Evolutionary conservation across 495 filamentous ascomycete genomes (phyloP).

Genomic region (Aspergillus carlsbadensis): DNA sequence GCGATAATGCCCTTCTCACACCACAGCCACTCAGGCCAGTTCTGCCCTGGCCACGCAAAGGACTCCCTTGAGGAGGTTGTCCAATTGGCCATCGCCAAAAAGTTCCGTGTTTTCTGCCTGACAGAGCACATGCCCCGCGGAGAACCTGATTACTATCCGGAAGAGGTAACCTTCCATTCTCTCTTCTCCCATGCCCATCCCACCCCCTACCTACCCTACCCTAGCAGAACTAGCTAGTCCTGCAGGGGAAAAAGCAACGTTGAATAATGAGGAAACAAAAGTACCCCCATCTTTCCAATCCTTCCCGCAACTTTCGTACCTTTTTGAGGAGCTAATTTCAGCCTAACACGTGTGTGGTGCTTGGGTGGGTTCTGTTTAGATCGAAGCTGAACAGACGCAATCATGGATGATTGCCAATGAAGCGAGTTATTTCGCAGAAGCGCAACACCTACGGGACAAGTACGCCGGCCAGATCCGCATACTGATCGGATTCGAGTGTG

Average conservation of each 20-base stretch:
- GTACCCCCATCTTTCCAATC: background rate
- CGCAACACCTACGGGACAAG: slow-evolving; percentile 62
- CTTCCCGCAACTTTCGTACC: too few relatives aligned
- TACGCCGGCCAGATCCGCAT: slow-evolving; percentile 74
- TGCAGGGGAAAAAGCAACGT: background rate
- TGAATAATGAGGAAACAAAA: background rate
- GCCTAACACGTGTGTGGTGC: background rate
- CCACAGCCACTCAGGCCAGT: slow-evolving; percentile 96
- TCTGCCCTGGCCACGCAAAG: slow-evolving; percentile 86
- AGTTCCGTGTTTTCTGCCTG: slow-evolving; percentile 79
- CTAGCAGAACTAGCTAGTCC: background rate
- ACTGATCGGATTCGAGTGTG: slow-evolving; percentile 87
- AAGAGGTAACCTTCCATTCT: slow-evolving; percentile 62
- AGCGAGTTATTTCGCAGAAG: slow-evolving; percentile 69
- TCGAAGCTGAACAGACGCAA: slow-evolving; percentile 38
- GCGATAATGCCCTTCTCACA: slow-evolving; percentile 97
- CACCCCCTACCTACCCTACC: too few relatives aligned
- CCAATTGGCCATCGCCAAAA: slow-evolving; percentile 69
- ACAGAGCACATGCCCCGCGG: slow-evolving; percentile 96
- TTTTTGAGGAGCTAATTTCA: background rate
- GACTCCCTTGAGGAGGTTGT: slow-evolving; percentile 82
- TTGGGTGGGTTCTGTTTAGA: slow-evolving; percentile 24
- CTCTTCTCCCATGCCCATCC: background rate
- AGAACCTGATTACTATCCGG: slow-evolving; percentile 80
- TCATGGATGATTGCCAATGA: slow-evolving; percentile 53